Conservation (phyloP, 306 rosid genomes). For the Malus domestica region DNA sequence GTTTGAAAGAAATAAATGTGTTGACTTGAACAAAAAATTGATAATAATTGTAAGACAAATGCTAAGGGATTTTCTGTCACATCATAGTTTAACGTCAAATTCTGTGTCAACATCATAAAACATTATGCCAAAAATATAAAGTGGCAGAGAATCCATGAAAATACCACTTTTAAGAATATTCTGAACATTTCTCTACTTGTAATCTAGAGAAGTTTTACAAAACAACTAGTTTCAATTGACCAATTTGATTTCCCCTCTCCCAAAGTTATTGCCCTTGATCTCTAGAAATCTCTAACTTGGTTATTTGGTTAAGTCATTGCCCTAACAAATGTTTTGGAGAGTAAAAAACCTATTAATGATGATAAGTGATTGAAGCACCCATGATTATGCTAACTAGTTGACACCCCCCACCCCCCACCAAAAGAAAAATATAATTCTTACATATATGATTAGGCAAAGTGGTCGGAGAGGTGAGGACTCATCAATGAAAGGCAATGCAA, state of each 20-base stretch:
- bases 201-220: not conserved
- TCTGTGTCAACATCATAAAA: too few species aligned
- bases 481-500: not conserved
- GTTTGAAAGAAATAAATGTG: too few species aligned
- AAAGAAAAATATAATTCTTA: not conserved
- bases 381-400: slow-evolving; percentile 4
- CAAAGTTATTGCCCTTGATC: not conserved
- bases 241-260: not conserved
- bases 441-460: not conserved
- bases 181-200: too few species aligned
- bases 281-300: not conserved
- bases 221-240: not conserved
- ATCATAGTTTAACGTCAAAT: too few species aligned
- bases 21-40: too few species aligned
- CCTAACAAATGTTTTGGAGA: not conserved
- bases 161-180: too few species aligned
- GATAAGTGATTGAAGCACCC: slow-evolving; percentile 11
- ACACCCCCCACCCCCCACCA: not conserved
- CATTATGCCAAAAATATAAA: too few species aligned
- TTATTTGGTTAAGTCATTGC: not conserved
- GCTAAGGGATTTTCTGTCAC: too few species aligned
- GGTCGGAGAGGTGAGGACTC: not conserved
- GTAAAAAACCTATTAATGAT: not conserved
- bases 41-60: too few species aligned
- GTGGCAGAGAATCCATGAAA: too few species aligned